Evolutionary conservation across 768 basidiomycete genomes (phyloP).

Genomic region (Termitomyces sp.): DNA sequence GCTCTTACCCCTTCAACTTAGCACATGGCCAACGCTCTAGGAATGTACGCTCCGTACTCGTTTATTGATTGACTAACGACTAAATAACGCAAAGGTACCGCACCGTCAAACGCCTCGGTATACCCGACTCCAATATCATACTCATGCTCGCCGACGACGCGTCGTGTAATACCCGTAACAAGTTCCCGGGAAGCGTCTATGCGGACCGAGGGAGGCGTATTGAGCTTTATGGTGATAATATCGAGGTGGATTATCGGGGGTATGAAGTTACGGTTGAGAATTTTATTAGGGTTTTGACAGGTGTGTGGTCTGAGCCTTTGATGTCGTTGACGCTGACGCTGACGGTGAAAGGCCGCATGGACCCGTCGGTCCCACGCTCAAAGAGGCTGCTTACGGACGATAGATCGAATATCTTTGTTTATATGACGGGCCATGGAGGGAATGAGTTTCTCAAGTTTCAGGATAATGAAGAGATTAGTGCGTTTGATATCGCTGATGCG

Average conservation of each 20-base stretch:
- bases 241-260: constrained; percentile 97
- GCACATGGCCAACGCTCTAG: constrained; percentile 98
- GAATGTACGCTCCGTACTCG: constrained; percentile 56
- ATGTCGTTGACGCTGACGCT: neutral
- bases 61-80: no score
- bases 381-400: constrained; percentile 92
- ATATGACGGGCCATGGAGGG: constrained; percentile 98
- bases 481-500: constrained; percentile 96
- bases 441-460: constrained; percentile 99
- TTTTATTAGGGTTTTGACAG: constrained; percentile 87
- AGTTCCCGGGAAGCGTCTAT: constrained; percentile 88
- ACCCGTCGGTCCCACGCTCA: constrained; percentile 79
- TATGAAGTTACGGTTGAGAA: constrained; percentile 98
- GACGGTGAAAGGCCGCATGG: constrained; percentile 61
- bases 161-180: constrained; percentile 90
- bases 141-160: constrained; percentile 98
- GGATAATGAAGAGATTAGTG: constrained; percentile 96
- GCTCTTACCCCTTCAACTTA: constrained; percentile 19
- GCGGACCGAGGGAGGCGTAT: constrained; percentile 77
- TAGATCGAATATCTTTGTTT: constrained; percentile 89
- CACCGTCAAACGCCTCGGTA: constrained; percentile 95
- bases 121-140: constrained; percentile 98
- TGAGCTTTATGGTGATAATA: constrained; percentile 93
- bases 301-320: constrained; percentile 35
- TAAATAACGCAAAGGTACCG: constrained; percentile 63